A percentile compares a stretch with the other conserved stretches of the same genome.
Evolutionary conservation across 148 eudicot genomes (phyloP).

Genomic region (Dianthus caryophyllus): DNA sequence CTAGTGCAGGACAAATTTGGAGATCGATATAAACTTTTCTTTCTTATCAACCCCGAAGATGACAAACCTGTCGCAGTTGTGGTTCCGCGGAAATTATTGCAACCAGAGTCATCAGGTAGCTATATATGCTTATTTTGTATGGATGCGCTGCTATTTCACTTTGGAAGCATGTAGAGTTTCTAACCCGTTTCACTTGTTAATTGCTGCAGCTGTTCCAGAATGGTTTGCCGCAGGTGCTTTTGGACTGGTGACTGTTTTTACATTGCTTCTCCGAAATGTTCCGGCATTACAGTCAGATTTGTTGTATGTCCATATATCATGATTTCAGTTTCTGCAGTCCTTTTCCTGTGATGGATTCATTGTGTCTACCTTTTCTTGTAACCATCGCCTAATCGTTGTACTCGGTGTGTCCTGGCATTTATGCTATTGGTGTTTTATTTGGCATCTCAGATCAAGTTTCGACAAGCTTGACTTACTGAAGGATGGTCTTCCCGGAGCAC

Average conservation of each 20-base stretch:
- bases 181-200: constrained; percentile 11
- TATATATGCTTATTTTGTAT: constrained; percentile 7
- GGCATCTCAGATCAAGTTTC: constrained; percentile 63
- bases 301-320: constrained; percentile 44
- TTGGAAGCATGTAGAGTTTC: neutral
- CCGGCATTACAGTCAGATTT: constrained; percentile 85
- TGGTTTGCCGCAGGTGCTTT: constrained; percentile 96
- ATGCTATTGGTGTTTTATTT: constrained; percentile 10
- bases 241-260: constrained; percentile 92
- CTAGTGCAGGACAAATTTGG: constrained; percentile 75
- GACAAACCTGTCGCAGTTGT: constrained; percentile 98
- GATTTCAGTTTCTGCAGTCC: constrained; percentile 1
- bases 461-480: constrained; percentile 71
- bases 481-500: constrained; percentile 89
- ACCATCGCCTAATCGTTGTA: neutral
- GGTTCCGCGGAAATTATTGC: constrained; percentile 83
- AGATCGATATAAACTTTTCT: constrained; percentile 79
- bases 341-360: constrained; percentile 3
- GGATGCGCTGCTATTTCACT: neutral
- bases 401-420: constrained; percentile 1
- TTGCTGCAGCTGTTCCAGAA: constrained; percentile 82
- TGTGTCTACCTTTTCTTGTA: neutral
- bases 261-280: constrained; percentile 87
- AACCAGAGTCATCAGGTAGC: constrained; percentile 85
- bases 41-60: constrained; percentile 92